These are phyloP conservation scores for Boletus eberwhitei DNA, from an alignment of 768 basidiomycete species.

Conservation along the genomic window DNA sequence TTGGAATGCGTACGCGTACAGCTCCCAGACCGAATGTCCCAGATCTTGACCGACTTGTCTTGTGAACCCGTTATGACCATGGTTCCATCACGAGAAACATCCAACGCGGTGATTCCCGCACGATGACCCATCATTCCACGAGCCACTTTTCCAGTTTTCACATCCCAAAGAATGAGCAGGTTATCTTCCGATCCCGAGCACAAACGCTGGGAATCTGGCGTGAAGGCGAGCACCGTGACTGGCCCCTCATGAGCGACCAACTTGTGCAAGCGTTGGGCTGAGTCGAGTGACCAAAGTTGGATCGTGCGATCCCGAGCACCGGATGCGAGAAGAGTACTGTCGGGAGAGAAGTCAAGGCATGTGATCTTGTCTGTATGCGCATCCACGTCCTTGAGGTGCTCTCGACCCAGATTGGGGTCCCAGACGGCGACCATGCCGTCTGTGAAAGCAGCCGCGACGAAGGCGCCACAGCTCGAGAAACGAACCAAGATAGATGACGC, in stretches of 20 bases:
- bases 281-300: constrained; percentile 15
- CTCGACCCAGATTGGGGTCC: constrained; percentile 13
- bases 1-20: constrained; percentile 7
- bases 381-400: constrained; percentile 4
- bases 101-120: constrained; percentile 7
- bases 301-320: constrained; percentile 9
- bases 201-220: constrained; percentile 8
- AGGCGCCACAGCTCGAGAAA: constrained; percentile 11
- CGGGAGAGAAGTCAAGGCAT: constrained; percentile 11
- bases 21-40: constrained; percentile 11
- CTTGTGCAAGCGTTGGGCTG: constrained; percentile 1
- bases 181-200: constrained; percentile 21
- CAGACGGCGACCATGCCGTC: constrained; percentile 8
- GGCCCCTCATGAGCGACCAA: constrained; percentile 7
- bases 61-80: constrained; percentile 16
- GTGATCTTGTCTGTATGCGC: constrained; percentile 4
- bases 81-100: constrained; percentile 15
- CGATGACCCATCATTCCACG: constrained; percentile 19
- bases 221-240: constrained; percentile 14
- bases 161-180: constrained; percentile 17
- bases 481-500: constrained; percentile 6
- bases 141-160: neutral
- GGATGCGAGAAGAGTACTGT: constrained; percentile 7
- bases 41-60: constrained; percentile 20
- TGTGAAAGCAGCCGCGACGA: constrained; percentile 7